Evolutionary conservation across 106 monocot species (phyloP), one percentile per base, ranked within the genome.

Genomic region (Platanthera zijinensis): DNA sequence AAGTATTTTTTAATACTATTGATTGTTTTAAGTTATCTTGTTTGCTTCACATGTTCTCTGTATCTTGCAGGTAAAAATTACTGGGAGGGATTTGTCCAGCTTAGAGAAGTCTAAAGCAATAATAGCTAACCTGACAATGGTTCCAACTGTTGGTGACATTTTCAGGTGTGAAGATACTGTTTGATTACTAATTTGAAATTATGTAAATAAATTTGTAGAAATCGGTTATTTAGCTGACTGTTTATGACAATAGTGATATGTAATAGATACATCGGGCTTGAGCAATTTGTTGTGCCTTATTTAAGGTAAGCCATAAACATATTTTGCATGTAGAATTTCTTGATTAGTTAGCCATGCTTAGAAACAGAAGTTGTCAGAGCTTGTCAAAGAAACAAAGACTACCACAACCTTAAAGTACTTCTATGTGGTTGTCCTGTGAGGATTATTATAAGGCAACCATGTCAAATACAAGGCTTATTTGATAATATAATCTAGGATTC

Each of bases 71-170:
- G 89, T 97, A 30, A 97, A 97, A 79, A 97, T 97, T 77, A 93
- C 91, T 47, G 93, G 87, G 56, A 97, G 77, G 79, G 96, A 97
- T 72, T 77, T 86, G 80, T 76, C 71, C 32, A 89, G 96, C 77
- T 80, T 97, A 62, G 93, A 97, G 84, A 97, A 93, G 84, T 87
- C 96, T 46, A 97, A 89, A 87, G 85, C 90, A 10, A 89, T 97
- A 49, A 97, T 97, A 77, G 83, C 85, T 54, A 87, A 83, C 73
- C 84, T 97, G 45, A 97, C 93, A 54, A 93, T 93, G 96, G 96
- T 97, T 82, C 93, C 93, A 71, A 80, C 83, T 10, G 80, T 93
- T 82, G 96, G 96, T 84, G 93, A 97, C 74, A 83, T 97, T 74
- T 96, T 89, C 83, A 96, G 93, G 96, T 96, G 4, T 39, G 72